A percentile compares a stretch with the other conserved stretches of the same genome.
Evolutionary conservation across 2,329 filamentous ascomycete species (phyloP).

Genomic region (Botryotinia convoluta): DNA sequence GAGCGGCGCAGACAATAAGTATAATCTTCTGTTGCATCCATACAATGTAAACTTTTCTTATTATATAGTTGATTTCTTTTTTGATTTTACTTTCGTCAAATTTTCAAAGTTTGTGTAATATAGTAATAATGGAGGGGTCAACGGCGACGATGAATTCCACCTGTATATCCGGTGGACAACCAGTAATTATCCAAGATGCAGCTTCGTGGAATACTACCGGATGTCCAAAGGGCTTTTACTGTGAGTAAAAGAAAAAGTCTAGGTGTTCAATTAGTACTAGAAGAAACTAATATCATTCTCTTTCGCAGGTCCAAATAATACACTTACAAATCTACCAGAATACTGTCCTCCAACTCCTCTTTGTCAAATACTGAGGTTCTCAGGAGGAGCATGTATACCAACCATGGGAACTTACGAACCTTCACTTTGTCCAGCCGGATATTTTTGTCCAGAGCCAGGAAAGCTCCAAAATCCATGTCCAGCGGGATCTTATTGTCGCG

Average conservation of each 20-base stretch:
- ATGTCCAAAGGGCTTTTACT: constrained; percentile 14
- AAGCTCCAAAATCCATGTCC: constrained; percentile 46
- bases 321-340: constrained; percentile 24
- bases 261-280: neutral
- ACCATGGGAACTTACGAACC: constrained; percentile 45
- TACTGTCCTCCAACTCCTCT: constrained; percentile 31
- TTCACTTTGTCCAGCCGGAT: constrained; percentile 48
- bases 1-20: neutral
- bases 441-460: constrained; percentile 48
- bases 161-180: constrained; percentile 10
- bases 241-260: neutral
- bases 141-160: constrained; percentile 12
- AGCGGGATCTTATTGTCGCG: constrained; percentile 50
- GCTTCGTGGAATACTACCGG: constrained; percentile 15
- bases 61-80: neutral
- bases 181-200: constrained; percentile 14
- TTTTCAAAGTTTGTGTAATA: neutral
- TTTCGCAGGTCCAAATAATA: constrained; percentile 17
- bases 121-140: neutral
- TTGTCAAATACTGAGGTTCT: constrained; percentile 26
- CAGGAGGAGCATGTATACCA: constrained; percentile 23
- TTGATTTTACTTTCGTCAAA: neutral
- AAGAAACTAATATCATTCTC: neutral
- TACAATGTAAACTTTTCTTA: neutral
- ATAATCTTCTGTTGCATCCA: neutral